Evolutionary conservation across 78 protist genomes (phyloP), one percentile per base, ranked within the genome.

Genomic region (Dictyostelium citrinum): DNA sequence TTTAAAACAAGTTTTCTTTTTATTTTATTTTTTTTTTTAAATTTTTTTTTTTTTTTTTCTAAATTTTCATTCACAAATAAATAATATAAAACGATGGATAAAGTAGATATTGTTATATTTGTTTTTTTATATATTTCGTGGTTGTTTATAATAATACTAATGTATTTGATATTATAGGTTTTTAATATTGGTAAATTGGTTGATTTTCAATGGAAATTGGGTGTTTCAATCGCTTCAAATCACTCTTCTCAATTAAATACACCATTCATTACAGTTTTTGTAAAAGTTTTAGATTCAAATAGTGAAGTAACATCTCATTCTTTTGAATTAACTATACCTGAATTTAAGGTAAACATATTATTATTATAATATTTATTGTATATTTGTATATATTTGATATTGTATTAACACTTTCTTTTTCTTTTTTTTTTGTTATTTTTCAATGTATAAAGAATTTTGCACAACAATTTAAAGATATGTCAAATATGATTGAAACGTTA

Each of bases 191-290:
- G 93, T 27, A 58, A 67, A 88, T 61, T 88, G 5, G 45, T 88
- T n/a, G 93, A 88, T 46, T 88, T 88, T 78, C 93, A 88, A 78
- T 88, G 93, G 93, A 88, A 88, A 49, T n/a, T 88, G 3, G 93
- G 93, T n/a, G 93, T 88, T 22, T 35, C 93, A 67, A 55, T 68
- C 46, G 68, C 93, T 61, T 78, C 84, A 41, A 88, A 67, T 49
- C 39, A 78, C 20, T 67, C 83, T 27, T 29, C 70, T 35, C 74
- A 88, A 78, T 35, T 88, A 27, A 88, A 88, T 78, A 78, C 85
- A 68, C 93, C 93, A 67, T 88, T 88, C 51, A 88, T 88, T 31
- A 77, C 93, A 9, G 85, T 88, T 24, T 88, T 88, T 78, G 9
- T 88, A n/a, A 88, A 88, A 67, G 85, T 88, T 64, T 61, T 88